Base-by-base conservation (phyloP, 306 rosid species). In the Quillaja saponaria region DNA sequence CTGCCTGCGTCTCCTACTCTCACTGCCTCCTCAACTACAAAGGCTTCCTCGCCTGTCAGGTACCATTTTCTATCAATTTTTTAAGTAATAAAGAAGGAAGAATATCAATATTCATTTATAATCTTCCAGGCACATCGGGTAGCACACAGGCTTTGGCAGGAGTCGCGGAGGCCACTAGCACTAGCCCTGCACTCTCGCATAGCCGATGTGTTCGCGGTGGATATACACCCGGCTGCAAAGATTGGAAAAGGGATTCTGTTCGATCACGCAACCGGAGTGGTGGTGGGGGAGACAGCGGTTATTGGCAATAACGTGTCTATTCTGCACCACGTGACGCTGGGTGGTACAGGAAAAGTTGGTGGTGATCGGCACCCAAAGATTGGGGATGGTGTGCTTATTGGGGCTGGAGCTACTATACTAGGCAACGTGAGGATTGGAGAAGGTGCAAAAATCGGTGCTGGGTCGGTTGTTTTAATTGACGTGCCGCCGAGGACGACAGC, bases 331-430 rank as follows among this genome's bases (percentile, higher is more conserved):
- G 99, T 92, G 35, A 92, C 99, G 0, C 71, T 92, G 3, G 96
- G 99, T 34, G 99, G 99, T 48, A 89, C 99, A 0, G 99, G 99
- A n/a, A 92, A 89, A 78, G 73, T 51, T 14, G 90, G 94, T 12
- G 96, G 99, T 6, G 95, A 92, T 73, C 42, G 99, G 52, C 99
- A 92, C 64, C 96, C 99, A 0, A 92, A 92, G 79, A 86, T 92
- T 40, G 94, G 94, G 1, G 94, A 92, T 40, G 99, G 96, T 0
- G 96, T 92, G 51, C 81, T 92, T 18, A 92, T 92, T 6, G 99
- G 99, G 2, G 99, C 99, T 2, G 96, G 96, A 13, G 96, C 99
- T 1, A 92, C 96, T 34, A 83, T 89, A 63, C 69, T 91, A 8
- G 96, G 97, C 15, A 91, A 88, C 53, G 80, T 91, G 51, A 82